These are phyloP conservation scores for Microascus cirrosus DNA, from an alignment of 2,329 filamentous ascomycete genomes.

Conservation along the genomic window DNA sequence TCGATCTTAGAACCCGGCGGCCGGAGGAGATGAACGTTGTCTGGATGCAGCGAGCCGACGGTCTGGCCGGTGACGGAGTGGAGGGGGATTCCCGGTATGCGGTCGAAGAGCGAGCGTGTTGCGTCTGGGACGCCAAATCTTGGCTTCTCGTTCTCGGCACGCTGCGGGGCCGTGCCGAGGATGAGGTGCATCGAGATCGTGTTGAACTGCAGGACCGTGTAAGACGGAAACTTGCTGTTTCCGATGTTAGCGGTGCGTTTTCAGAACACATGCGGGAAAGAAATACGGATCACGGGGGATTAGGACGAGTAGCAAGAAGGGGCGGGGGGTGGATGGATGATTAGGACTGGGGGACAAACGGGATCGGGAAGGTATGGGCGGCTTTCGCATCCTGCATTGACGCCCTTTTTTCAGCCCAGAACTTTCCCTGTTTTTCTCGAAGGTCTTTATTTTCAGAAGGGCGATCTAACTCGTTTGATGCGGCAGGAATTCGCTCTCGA, in stretches of 20 bases:
- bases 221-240: not conserved
- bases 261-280: not conserved
- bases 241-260: not conserved
- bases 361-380: not conserved
- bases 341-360: not conserved
- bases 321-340: too few relatives aligned
- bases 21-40: not conserved
- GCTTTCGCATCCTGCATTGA: not conserved
- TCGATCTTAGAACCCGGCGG: not conserved
- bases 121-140: not conserved
- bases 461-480: too few relatives aligned
- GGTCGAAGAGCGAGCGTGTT: not conserved
- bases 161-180: not conserved
- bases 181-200: not conserved
- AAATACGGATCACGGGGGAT: not conserved
- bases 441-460: not conserved
- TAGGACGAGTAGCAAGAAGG: too few relatives aligned
- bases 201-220: not conserved
- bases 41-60: not conserved
- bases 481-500: too few relatives aligned
- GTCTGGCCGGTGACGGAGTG: not conserved
- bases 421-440: too few relatives aligned
- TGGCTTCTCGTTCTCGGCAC: not conserved
- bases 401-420: too few relatives aligned
- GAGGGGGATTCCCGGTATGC: not conserved